Conservation (phyloP, 2,329 filamentous ascomycete genomes). For the Calonectria leucothoes region DNA sequence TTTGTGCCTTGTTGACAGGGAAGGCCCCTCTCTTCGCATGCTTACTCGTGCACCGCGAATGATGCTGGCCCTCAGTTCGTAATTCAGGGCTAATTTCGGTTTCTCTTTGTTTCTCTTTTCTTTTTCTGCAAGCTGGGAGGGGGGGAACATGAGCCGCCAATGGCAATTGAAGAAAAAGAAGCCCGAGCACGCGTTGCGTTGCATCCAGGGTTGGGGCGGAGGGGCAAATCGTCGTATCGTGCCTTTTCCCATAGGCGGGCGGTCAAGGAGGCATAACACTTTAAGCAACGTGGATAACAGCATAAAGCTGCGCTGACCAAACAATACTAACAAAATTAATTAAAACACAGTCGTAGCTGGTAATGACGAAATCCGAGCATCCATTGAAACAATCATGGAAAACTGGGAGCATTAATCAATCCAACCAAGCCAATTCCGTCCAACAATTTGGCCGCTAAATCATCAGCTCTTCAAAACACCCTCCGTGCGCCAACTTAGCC, state of each 20-base stretch:
- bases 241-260: too few relatives aligned
- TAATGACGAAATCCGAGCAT: background rate
- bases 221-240: too few relatives aligned
- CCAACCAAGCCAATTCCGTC: background rate
- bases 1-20: background rate
- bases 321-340: background rate
- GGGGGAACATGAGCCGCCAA: background rate
- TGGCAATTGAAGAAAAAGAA: too few relatives aligned
- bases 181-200: background rate
- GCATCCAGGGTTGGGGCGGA: background rate
- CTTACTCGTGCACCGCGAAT: too few relatives aligned
- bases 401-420: background rate
- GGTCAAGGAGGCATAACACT: too few relatives aligned
- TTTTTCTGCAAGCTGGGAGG: too few relatives aligned
- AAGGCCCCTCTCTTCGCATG: too few relatives aligned
- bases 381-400: background rate
- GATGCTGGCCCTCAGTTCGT: background rate
- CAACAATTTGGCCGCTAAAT: background rate
- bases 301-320: background rate
- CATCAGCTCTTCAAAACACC: background rate
- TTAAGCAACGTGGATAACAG: background rate
- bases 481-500: background rate
- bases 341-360: too few relatives aligned
- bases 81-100: background rate
- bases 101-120: too few relatives aligned